Evolutionary conservation across 2,329 filamentous ascomycete genomes (phyloP), one percentile per base, ranked within the genome.

Genomic region (Monascus ruber): DNA sequence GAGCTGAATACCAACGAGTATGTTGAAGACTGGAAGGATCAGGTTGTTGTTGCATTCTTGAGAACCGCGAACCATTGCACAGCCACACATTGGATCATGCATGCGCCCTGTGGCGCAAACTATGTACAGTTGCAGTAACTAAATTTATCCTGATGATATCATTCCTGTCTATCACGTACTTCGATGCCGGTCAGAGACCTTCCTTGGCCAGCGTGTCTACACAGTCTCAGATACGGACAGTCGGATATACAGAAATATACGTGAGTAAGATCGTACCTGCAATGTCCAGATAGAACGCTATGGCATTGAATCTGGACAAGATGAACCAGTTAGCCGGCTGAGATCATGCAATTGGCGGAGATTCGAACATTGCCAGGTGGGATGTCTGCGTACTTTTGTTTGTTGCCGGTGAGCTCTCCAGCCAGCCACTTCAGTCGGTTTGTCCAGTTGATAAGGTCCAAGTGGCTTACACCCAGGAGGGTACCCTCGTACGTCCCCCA

Each of bases 191-290:
- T 62, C 47, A 68, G 10, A 68, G 49, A 2, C 75, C 78, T 53
- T 85, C 79, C 50, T 79, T 81, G 2, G 81, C 78, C 36, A 85
- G 63, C 80, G 83, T 85, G 51, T 84, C 64, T 57, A 44, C 24
- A 8, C 28, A 37, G 17, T 17, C 17, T 17, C 17, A 17, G 17
- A 17, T 17, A 17, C 17, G 17, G 17, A 3, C 17, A 17, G 17
- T 17, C 17, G 17, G 17, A 17, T 17, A 17, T 17, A 17, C 17
- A 17, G 17, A 17, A 17, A 17, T 24, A 32, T n/a, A 26, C 6
- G 27, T 10, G 34, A 7, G 31, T 33, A 24, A 10, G 26, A 28
- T 50, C 62, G 47, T 64, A 80, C 68, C 80, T 61, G 68, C 81
- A 46, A 80, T 78, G 45, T 86, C 66, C 69, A 77, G 52, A 74